Percentiles rank a stretch among this genome's conserved stretches.
Evolutionary conservation across 1,284 basidiomycete genomes (phyloP).

Genomic region (Melampsora abietis-canadensis): DNA sequence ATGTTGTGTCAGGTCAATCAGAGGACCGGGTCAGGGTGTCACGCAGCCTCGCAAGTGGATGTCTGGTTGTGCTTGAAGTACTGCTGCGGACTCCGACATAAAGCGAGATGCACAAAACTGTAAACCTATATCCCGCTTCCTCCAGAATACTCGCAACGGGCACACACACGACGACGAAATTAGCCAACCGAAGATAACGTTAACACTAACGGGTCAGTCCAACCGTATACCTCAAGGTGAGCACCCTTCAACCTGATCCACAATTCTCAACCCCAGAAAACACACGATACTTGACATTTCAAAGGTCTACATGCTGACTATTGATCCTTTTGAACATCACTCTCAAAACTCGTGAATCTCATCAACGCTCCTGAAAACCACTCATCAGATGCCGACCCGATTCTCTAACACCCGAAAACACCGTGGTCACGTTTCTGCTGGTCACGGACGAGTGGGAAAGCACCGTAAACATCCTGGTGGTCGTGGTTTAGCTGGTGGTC

Average conservation of each 20-base stretch:
- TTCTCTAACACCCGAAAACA: constrained; percentile 96
- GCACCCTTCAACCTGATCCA: background rate
- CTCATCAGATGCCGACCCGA: constrained; percentile 74
- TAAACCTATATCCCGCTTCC: constrained; percentile 17
- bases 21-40: no score
- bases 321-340: background rate
- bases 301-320: background rate
- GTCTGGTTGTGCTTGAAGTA: no score
- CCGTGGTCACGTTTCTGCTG: constrained; percentile 95
- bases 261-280: background rate
- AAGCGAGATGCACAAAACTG: background rate
- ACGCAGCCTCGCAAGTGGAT: no score
- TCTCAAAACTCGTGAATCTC: background rate
- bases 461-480: constrained; percentile 99
- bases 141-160: constrained; percentile 3
- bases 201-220: background rate
- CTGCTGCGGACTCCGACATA: constrained; percentile 18
- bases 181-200: background rate
- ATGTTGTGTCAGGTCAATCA: background rate
- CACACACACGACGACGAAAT: background rate
- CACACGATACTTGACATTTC: background rate
- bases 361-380: background rate
- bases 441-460: constrained; percentile 99
- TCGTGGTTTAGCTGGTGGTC: constrained; percentile 99
- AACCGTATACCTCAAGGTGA: constrained; percentile 10